Base-by-base conservation (phyloP, 805 yeast genomes). In the Yamadazyma endophytica region DNA sequence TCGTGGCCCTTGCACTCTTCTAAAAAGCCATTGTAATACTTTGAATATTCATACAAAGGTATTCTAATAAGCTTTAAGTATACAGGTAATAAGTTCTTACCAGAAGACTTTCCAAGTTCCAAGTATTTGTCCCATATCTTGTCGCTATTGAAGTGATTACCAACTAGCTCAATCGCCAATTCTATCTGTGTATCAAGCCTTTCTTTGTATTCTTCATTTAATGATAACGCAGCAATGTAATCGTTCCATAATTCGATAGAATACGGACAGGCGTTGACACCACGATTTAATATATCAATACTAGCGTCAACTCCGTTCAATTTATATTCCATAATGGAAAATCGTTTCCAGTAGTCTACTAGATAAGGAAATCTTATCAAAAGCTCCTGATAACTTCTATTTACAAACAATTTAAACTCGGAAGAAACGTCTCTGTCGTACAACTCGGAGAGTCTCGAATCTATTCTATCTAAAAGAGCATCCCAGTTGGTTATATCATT, bases 21-120 rank as follows among this genome's bases (percentile, higher is more conserved):
- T 37, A 61, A 46, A 48, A 76, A 56, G 47, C 66, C 50, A 61
- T 64, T 77, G 47, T 75, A 83, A 52, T 81, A 90, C 41, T 73
- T 77, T 0, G 96, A 81, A 52, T 87, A 89, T 47, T 88, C 95
- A 55, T 90, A 90, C 26, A 90, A 56, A 0, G 97, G 97, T 2
- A 84, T 62, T 24, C 50, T 49, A 23, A 77, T 54, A 27, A 79
- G 56, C 36, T 61, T 58, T 17, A 68, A 44, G 35, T 79, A 68
- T 1, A 76, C 46, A 3, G 54, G 52, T n/a, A 56, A 61, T 68
- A 16, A 46, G n/a, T 61, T 52, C 44, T 77, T 82, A 9, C 21
- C 21, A 9, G 11, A 19, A 9, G 8, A 11, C 9, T 25, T 29
- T 2, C 26, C 4, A 61, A 77, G 82, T 23, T 71, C 80, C 15